Percentiles rank a stretch among this genome's conserved stretches.
Evolutionary conservation across 345 rosid species (phyloP).

Genomic region (Punica granatum): DNA sequence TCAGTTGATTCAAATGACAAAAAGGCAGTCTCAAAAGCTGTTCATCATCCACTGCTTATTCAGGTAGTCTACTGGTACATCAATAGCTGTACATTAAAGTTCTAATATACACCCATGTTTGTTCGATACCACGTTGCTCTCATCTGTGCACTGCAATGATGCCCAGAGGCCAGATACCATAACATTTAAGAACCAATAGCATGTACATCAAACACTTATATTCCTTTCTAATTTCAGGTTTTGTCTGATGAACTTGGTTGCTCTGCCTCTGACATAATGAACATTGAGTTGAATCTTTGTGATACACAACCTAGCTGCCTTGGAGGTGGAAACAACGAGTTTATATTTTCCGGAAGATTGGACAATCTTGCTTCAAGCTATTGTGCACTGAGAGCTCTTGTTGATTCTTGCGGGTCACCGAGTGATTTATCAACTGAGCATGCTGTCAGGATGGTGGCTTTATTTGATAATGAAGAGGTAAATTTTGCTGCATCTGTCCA

Average conservation of each 20-base stretch:
- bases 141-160: neutral
- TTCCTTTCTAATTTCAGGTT: slow-evolving; percentile 34
- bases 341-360: slow-evolving; percentile 90
- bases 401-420: slow-evolving; percentile 60
- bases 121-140: neutral
- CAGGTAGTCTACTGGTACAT: slow-evolving; percentile 39
- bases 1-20: slow-evolving; percentile 44
- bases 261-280: slow-evolving; percentile 53
- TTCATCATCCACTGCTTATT: slow-evolving; percentile 84
- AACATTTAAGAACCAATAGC: neutral
- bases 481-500: slow-evolving; percentile 3
- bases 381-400: slow-evolving; percentile 81
- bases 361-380: slow-evolving; percentile 92
- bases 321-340: slow-evolving; percentile 86
- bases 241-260: slow-evolving; percentile 67
- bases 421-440: slow-evolving; percentile 49
- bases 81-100: neutral
- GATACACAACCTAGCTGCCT: slow-evolving; percentile 98
- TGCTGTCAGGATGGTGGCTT: slow-evolving; percentile 76
- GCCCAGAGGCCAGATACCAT: neutral
- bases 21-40: slow-evolving; percentile 34
- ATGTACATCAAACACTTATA: neutral
- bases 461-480: slow-evolving; percentile 98
- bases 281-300: slow-evolving; percentile 83
- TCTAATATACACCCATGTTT: neutral